Percentiles rank a stretch among this genome's conserved stretches.
Conservation (phyloP, 163 green algal genomes). For the Volvox carteri region DNA sequence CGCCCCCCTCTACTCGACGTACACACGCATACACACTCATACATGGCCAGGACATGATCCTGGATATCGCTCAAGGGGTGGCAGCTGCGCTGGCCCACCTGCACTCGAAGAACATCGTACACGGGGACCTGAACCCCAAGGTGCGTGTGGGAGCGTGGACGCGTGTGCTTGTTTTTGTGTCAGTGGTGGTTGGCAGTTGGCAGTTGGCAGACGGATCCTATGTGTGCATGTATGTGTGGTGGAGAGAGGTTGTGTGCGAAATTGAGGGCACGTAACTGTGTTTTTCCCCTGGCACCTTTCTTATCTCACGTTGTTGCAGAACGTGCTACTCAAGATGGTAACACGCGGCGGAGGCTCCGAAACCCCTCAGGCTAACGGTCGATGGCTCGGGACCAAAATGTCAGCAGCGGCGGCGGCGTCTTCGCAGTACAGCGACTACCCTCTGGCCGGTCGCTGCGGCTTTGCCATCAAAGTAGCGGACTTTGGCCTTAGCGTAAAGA, state of each 20-base stretch:
- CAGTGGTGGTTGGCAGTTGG: too few relatives aligned
- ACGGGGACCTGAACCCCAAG: slow-evolving; percentile 52
- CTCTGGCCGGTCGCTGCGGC: slow-evolving; percentile 17
- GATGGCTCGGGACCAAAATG: not conserved
- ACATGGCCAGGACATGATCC: slow-evolving; percentile 50
- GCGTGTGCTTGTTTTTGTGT: too few relatives aligned
- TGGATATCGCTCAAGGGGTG: slow-evolving; percentile 50
- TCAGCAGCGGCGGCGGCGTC: not conserved
- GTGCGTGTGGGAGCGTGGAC: too few relatives aligned
- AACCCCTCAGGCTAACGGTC: not conserved
- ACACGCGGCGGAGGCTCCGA: too few relatives aligned
- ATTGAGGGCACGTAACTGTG: too few relatives aligned
- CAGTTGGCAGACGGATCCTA: too few relatives aligned
- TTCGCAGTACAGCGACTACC: slow-evolving; percentile 22
- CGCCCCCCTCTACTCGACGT: too few relatives aligned
- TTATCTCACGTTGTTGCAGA: too few relatives aligned
- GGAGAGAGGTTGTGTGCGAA: too few relatives aligned
- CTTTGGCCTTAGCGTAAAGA: slow-evolving; percentile 51
- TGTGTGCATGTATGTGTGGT: too few relatives aligned
- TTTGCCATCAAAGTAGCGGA: slow-evolving; percentile 54
- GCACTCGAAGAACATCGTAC: slow-evolving; percentile 54
- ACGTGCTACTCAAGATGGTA: slow-evolving; percentile 50
- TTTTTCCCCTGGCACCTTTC: too few relatives aligned
- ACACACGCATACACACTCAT: too few relatives aligned
- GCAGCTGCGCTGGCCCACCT: slow-evolving; percentile 43